Percentiles rank a stretch among this genome's conserved stretches.
phyloP scores from a whole-genome alignment of 1,284 basidiomycete species.

The Phlebopus sp. region DNA sequence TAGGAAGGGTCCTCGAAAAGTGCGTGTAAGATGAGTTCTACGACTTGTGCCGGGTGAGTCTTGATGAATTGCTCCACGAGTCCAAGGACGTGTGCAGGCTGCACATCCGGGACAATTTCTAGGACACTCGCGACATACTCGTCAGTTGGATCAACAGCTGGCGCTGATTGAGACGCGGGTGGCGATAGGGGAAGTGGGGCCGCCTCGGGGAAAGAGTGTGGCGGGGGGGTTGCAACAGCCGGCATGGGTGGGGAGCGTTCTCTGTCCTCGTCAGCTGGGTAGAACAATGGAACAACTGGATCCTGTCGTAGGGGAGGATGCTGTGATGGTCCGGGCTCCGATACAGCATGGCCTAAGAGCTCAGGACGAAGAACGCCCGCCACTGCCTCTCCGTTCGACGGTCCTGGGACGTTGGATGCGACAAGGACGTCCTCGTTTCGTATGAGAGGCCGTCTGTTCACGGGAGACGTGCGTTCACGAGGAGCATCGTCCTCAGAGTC shows the following conservation, averaged over 20 bases:
- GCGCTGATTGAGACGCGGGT: too few species aligned
- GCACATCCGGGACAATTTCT: conserved; percentile 68
- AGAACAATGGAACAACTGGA: conserved; percentile 17
- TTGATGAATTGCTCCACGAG: conserved; percentile 44
- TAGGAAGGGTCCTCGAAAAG: conserved; percentile 63
- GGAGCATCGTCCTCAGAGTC: conserved; percentile 26
- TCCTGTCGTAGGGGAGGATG: background rate
- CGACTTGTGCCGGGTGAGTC: conserved; percentile 35
- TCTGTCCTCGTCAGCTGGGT: conserved; percentile 17
- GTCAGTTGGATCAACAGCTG: conserved; percentile 15
- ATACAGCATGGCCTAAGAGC: conserved; percentile 6
- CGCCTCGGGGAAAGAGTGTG: background rate
- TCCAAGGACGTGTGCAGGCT: conserved; percentile 45
- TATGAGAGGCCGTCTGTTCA: background rate
- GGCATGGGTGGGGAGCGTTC: background rate
- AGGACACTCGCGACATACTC: conserved; percentile 46
- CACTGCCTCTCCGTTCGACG: background rate
- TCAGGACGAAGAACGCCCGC: conserved; percentile 12
- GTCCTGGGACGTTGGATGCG: background rate
- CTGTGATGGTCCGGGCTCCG: conserved; percentile 12
- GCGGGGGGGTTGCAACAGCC: background rate
- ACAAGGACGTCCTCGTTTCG: background rate
- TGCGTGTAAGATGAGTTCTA: conserved; percentile 52
- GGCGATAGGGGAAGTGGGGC: background rate
- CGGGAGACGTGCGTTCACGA: background rate